phyloP scores from a whole-genome alignment of 208 protist genomes.

The Acanthamoeba royreba region DNA sequence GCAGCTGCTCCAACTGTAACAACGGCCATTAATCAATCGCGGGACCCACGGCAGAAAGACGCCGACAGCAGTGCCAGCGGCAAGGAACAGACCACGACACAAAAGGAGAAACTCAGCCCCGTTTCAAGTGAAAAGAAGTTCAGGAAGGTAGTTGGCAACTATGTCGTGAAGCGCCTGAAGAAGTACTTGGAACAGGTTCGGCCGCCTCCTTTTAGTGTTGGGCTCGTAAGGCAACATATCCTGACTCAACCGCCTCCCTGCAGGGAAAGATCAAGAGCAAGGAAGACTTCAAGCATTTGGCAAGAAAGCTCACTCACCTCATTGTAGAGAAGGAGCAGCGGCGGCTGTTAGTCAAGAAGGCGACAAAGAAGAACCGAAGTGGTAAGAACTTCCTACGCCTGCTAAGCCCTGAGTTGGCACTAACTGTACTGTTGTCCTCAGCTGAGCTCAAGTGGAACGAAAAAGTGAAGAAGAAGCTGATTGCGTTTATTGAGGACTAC shows the following conservation, averaged over 20 bases:
- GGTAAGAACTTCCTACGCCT: not conserved
- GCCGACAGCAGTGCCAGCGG: too few species aligned
- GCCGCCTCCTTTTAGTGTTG: not conserved
- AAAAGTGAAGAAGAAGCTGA: slow-evolving; percentile 16
- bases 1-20: too few species aligned
- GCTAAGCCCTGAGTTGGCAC: not conserved
- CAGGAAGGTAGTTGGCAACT: not conserved
- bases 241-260: not conserved
- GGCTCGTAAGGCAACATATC: not conserved
- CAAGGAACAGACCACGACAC: not conserved
- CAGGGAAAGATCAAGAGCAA: slow-evolving; percentile 19
- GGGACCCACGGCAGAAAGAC: too few species aligned
- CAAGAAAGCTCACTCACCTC: slow-evolving; percentile 40
- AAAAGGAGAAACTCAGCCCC: not conserved
- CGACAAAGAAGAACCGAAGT: not conserved
- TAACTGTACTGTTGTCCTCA: not conserved
- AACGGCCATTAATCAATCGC: too few species aligned
- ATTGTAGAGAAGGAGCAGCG: slow-evolving; percentile 46
- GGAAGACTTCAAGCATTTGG: slow-evolving; percentile 47
- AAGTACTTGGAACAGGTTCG: slow-evolving; percentile 29
- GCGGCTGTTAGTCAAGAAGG: not conserved
- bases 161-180: slow-evolving; percentile 23
- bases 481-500: not conserved
- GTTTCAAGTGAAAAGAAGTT: slow-evolving; percentile 35
- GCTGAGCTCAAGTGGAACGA: slow-evolving; percentile 19